These are phyloP conservation scores for Dendrobium officinale DNA, from an alignment of 106 monocot species.

Conservation along the genomic window DNA sequence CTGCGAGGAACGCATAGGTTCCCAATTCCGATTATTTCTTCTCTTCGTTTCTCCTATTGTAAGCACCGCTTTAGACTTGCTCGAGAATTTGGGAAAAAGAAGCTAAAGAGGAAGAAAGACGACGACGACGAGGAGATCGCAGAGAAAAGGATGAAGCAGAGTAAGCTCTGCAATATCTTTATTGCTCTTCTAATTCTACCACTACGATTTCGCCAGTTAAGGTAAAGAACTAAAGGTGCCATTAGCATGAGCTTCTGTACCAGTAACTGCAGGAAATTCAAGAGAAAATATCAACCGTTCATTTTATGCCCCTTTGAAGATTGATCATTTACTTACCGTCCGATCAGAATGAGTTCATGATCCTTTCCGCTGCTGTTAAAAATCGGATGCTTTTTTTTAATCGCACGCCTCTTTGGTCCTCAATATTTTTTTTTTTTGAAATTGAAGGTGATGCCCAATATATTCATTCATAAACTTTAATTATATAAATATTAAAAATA, in stretches of 20 bases:
- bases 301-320: too few relatives aligned
- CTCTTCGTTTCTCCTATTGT: neutral
- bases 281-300: too few relatives aligned
- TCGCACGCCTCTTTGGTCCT: too few relatives aligned
- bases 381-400: too few relatives aligned
- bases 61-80: neutral
- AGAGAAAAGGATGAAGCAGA: too few relatives aligned
- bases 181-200: neutral
- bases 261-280: neutral
- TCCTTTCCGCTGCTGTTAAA: too few relatives aligned
- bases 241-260: neutral
- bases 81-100: neutral
- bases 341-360: too few relatives aligned
- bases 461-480: too few relatives aligned
- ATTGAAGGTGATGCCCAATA: too few relatives aligned
- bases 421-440: too few relatives aligned
- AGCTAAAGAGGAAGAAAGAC: neutral
- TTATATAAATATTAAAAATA: too few relatives aligned
- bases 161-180: neutral
- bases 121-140: neutral
- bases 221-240: neutral
- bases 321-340: too few relatives aligned
- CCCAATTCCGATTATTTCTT: neutral
- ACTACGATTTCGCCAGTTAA: neutral
- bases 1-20: neutral